Evolutionary conservation across 371 early-diverging fungal species (phyloP).

Genomic region (Chytridium lagenaria): DNA sequence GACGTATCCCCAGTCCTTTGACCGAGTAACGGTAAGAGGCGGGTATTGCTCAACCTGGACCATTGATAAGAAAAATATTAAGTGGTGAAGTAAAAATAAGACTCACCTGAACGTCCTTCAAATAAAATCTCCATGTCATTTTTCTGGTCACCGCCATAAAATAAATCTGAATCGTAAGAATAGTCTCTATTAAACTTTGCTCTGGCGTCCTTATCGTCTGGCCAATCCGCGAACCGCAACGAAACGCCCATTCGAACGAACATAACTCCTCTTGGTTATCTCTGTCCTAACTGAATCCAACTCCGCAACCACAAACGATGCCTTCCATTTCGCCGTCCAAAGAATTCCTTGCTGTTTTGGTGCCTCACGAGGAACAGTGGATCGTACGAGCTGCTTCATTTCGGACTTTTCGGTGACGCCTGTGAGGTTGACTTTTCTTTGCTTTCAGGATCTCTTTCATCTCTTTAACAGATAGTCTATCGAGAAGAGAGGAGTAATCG

Average conservation of each 20-base stretch:
- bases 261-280: slow-evolving; percentile 17
- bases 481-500: slow-evolving; percentile 15
- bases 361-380: background rate
- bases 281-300: background rate
- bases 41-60: slow-evolving; percentile 15
- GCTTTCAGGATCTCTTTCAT: slow-evolving; percentile 11
- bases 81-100: background rate
- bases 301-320: slow-evolving; percentile 8
- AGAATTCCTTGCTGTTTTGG: background rate
- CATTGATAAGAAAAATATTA: too few species aligned
- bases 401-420: slow-evolving; percentile 11
- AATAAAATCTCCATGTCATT: slow-evolving; percentile 12
- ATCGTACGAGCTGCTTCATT: background rate
- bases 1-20: slow-evolving; percentile 12
- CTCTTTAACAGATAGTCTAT: slow-evolving; percentile 8
- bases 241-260: background rate
- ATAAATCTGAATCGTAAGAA: slow-evolving; percentile 2
- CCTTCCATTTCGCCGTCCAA: slow-evolving; percentile 13
- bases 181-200: slow-evolving; percentile 15
- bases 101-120: slow-evolving; percentile 16
- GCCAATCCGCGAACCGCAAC: background rate
- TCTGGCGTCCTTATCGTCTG: background rate
- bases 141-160: background rate
- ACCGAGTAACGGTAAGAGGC: background rate
- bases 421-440: slow-evolving; percentile 4